These are phyloP conservation scores for Botrytis porri DNA, from an alignment of 2,329 filamentous ascomycete species.

Conservation along the genomic window DNA sequence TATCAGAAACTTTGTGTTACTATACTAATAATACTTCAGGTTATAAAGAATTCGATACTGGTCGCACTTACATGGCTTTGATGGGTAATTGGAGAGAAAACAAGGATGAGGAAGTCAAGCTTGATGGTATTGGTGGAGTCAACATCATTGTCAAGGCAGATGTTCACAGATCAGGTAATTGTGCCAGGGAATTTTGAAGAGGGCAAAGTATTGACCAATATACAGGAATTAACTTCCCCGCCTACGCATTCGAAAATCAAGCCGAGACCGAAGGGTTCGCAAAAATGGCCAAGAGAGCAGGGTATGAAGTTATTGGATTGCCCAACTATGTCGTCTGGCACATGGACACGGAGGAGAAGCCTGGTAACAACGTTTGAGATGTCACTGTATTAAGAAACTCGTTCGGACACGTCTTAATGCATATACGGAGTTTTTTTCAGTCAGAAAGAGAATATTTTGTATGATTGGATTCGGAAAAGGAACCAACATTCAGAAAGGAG, in stretches of 20 bases:
- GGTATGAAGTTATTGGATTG: constrained; percentile 86
- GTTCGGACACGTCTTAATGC: constrained; percentile 34
- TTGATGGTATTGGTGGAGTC: constrained; percentile 95
- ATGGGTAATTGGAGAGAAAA: constrained; percentile 93
- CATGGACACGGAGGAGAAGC: constrained; percentile 93
- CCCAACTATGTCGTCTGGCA: constrained; percentile 99
- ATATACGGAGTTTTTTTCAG: constrained; percentile 36
- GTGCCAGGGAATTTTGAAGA: background rate
- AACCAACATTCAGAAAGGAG: constrained; percentile 19
- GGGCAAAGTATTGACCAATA: constrained; percentile 30
- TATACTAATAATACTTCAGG: constrained; percentile 48
- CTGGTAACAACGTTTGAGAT: constrained; percentile 58
- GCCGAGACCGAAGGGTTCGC: constrained; percentile 98
- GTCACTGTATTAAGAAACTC: constrained; percentile 28
- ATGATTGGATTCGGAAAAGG: constrained; percentile 25
- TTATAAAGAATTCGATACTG: constrained; percentile 90
- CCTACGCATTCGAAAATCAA: constrained; percentile 97
- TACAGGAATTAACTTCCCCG: constrained; percentile 92
- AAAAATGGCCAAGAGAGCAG: constrained; percentile 96
- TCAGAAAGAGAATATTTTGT: constrained; percentile 26
- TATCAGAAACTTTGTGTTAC: background rate
- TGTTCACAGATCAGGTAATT: constrained; percentile 85
- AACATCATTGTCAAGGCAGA: constrained; percentile 98
- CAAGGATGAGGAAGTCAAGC: constrained; percentile 86
- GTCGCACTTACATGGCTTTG: constrained; percentile 80